Evolutionary conservation across 257 asterid species (phyloP), one percentile per base, ranked within the genome.

Genomic region (Petrea volubilis): DNA sequence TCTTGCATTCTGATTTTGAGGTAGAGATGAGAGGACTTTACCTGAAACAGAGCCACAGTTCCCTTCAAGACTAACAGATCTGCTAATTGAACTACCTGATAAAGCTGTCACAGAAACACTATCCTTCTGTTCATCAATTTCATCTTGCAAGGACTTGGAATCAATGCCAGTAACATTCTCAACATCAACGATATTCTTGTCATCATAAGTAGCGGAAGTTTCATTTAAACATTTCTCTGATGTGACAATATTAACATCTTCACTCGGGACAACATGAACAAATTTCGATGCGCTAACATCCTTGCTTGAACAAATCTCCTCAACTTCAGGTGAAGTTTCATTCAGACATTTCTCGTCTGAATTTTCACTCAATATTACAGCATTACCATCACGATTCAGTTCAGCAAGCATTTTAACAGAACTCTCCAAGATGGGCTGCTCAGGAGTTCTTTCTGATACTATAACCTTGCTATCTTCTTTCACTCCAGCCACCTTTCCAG

Each of bases 41-140:
- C 97, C 97, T 80, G 97, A 89, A 64, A 85, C 80, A 18, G 97
- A 89, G 64, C 97, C 97, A 88, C 90, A 84, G 80, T 87, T 87
- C 11, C 78, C 97, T 68, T 87, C 97, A 72, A 91, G 64, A 80
- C 96, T 89, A 68, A 85, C 96, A 43, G 85, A 63, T 81, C 73
- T 78, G 79, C 89, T 77, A 68, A 79, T 74, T 68, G 87, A 81
- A 62, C 63, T 77, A 73, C 72, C 68, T 11, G 83, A 81, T 64
- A 57, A 60, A 49, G 81, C 80, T 61, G 67, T 65, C 24, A 76
- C 81, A 34, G 87, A 72, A 68, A 63, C 75, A 27, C 77, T 81
- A 65, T 58, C 77, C 9, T 73, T 60, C 64, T 74, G 85, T 21
- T 74, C 81, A 60, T 77, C 81, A 38, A 70, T 70, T 74, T 78